These are phyloP conservation scores for Wickerhamomyces kurtzmanii DNA, from an alignment of 805 yeast genomes.

Conservation along the genomic window DNA sequence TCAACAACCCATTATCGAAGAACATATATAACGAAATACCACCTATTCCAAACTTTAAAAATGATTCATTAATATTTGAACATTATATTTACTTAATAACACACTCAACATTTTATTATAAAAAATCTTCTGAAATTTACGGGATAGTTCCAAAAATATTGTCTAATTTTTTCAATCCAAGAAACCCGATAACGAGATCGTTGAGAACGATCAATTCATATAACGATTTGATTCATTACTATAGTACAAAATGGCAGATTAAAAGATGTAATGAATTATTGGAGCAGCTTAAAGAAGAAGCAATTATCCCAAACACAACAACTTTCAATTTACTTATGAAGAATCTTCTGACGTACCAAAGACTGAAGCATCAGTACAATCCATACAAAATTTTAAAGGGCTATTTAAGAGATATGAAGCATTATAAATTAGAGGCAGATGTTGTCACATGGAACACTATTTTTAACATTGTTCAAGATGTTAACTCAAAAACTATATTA, in stretches of 20 bases:
- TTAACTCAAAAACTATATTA: constrained; percentile 19
- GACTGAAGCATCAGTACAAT: constrained; percentile 17
- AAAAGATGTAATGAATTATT: constrained; percentile 29
- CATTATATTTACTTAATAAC: constrained; percentile 24
- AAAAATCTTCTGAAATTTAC: constrained; percentile 23
- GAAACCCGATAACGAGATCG: constrained; percentile 20
- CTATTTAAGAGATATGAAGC: constrained; percentile 22
- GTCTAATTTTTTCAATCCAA: constrained; percentile 27
- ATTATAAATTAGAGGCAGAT: constrained; percentile 19
- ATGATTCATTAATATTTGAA: constrained; percentile 17
- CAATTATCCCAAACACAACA: constrained; percentile 21
- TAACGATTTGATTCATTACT: constrained; percentile 29
- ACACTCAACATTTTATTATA: constrained; percentile 24
- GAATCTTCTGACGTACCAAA: constrained; percentile 17
- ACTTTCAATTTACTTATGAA: constrained; percentile 29
- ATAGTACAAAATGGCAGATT: constrained; percentile 25
- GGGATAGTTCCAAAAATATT: constrained; percentile 28
- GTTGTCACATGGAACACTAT: constrained; percentile 27
- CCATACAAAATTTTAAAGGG: constrained; percentile 18
- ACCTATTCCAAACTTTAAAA: constrained; percentile 20
- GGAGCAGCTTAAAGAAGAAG: constrained; percentile 27
- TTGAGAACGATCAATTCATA: constrained; percentile 21
- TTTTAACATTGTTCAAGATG: constrained; percentile 22
- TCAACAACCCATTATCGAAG: too few relatives aligned
- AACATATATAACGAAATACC: constrained; percentile 24